Percentiles rank a stretch among this genome's conserved stretches.
Conservation (phyloP, 2,329 filamentous ascomycete genomes). For the Verticillium alfalfae region DNA sequence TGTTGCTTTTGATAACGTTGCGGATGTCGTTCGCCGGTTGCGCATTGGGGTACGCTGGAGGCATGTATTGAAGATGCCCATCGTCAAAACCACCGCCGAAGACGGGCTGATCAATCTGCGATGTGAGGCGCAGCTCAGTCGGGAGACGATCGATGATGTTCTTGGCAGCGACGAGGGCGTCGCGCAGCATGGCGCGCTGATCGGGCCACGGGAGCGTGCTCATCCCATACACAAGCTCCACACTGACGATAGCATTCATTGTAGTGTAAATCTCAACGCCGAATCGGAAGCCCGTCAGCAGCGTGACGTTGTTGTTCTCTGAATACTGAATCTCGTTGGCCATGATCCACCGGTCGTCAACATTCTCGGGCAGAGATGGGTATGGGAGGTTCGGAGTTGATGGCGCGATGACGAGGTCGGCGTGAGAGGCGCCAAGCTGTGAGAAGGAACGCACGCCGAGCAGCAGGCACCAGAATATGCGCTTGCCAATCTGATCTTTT, state of each 20-base stretch:
- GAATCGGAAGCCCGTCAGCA: conserved; percentile 75
- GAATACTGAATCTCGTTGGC: conserved; percentile 66
- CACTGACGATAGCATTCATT: conserved; percentile 72
- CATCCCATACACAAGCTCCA: conserved; percentile 78
- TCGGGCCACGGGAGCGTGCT: conserved; percentile 71
- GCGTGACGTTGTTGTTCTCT: conserved; percentile 60
- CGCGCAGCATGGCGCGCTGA: conserved; percentile 68
- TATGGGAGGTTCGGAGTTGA: conserved; percentile 71
- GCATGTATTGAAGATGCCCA: conserved; percentile 44
- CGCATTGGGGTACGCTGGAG: conserved; percentile 40
- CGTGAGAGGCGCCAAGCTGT: conserved; percentile 67
- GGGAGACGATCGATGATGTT: conserved; percentile 63
- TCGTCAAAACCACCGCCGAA: neutral
- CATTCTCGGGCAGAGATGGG: conserved; percentile 72
- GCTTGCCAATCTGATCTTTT: conserved; percentile 67
- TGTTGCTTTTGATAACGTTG: conserved; percentile 41
- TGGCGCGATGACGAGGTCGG: conserved; percentile 69
- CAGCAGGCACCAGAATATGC: conserved; percentile 81
- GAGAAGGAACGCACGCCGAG: conserved; percentile 68
- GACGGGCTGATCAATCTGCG: conserved; percentile 24
- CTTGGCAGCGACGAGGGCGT: conserved; percentile 67
- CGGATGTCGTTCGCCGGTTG: conserved; percentile 45
- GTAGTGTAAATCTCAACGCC: conserved; percentile 74
- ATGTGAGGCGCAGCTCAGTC: conserved; percentile 56
- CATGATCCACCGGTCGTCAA: conserved; percentile 79